Evolutionary conservation across 2,329 filamentous ascomycete species (phyloP), one percentile per base, ranked within the genome.

Genomic region (Ascochyta rabiei): DNA sequence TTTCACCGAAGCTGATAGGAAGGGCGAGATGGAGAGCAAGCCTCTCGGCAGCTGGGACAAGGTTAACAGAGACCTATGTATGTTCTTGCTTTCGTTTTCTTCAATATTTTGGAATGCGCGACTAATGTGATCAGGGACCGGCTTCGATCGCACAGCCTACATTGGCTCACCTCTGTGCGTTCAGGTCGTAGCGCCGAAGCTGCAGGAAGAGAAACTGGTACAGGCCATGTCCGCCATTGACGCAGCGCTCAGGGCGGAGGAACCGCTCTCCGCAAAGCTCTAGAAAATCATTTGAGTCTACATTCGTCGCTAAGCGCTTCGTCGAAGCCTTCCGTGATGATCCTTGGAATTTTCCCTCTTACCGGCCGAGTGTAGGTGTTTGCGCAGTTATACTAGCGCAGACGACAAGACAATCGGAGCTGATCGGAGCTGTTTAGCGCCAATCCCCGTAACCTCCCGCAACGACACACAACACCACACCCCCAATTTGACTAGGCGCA

Each of bases 21-120:
- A 80, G 26, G 79, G 74, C 16, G 77, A 82, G 40, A 74, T 85
- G 45, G 61, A 67, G 1, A 69, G 61, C 3, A 71, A 75, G 50
- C 62, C 75, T 1, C 53, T 84, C 21, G 79, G 81, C 8, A 82
- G 77, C 43, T 88, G 84, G 85, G 86, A 89, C 67, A 82, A 82
- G 68, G 77, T 75, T 15, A 87, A 87, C 65, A 75, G 83, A 24
- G 78, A 80, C 60, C 68, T 88, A 13, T 89, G 86, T 74, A 60
- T 69, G 71, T 70, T 30, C 3, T 2, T n/a, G 2, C 16, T 33
- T 15, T 15, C 12, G 4, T 12, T 10, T 30, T 15, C 5, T 13
- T 10, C 10, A 7, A 4, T 13, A 10, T 3, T 7, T 23, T 13
- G 9, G 9, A 16, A 39, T 6, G 10, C 30, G 35, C 23, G 40